Evolutionary conservation across 768 basidiomycete species (phyloP), one percentile per base, ranked within the genome.

Genomic region (Lactarius indigo): DNA sequence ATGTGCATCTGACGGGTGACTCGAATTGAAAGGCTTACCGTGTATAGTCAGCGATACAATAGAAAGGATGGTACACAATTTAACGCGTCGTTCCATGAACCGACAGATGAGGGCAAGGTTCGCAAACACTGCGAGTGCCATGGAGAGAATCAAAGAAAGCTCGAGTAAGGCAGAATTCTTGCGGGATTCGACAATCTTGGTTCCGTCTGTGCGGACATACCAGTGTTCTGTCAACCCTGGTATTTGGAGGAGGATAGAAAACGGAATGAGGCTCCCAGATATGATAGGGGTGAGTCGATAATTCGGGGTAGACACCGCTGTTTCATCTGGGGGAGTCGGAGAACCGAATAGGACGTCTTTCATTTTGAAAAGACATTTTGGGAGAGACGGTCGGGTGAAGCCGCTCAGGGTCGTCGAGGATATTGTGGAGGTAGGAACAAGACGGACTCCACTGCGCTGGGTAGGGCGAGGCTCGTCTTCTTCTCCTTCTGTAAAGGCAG

Each of bases 201-300:
- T 76, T 23, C 78, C 73, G 35, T 79, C 76, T 0, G 85, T 90
- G 7, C 81, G 82, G 64, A 89, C 82, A 68, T 87, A 91, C 91
- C 90, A 91, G 61, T 83, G 81, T 65, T 86, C 87, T 1, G 90
- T 93, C 13, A 93, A 76, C 18, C 89, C 88, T 1, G 92, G 92
- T 33, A 94, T 90, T 71, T 90, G 89, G 35, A 94, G 80, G n/a
- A 94, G 80, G 58, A 93, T 89, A 20, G 88, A 84, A 71, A 94
- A 91, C 0, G 90, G 89, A 42, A 90, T 85, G 66, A 87, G 74
- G 47, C 89, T 79, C 23, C 87, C 88, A 17, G 90, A 85, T 10
- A 91, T 64, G 50, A 91, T 86, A 0, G 89, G 89, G 5, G 85
- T 76, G 60, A 78, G 78, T 20, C 91, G 86, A 73, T 88, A 89